phyloP scores from a whole-genome alignment of 306 rosid genomes.

The Pyrus betulifolia region DNA sequence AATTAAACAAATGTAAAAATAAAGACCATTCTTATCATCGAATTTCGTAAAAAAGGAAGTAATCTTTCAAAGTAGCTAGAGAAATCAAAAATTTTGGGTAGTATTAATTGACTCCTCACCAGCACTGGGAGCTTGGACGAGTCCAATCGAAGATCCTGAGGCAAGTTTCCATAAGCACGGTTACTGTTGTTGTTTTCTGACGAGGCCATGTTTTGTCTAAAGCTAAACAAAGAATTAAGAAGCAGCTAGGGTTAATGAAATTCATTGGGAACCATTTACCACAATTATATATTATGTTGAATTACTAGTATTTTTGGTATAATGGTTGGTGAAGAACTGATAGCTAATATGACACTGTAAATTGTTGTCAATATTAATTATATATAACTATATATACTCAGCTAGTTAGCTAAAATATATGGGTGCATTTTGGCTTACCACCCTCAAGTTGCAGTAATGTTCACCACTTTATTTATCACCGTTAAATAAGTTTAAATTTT shows the following conservation, averaged over 20 bases:
- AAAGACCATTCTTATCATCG: background rate
- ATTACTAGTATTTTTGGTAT: background rate
- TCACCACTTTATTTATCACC: accelerated
- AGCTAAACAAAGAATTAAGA: background rate
- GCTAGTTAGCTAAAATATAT: background rate
- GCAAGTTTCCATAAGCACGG: background rate
- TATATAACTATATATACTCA: background rate
- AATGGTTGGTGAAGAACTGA: background rate
- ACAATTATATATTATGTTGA: background rate
- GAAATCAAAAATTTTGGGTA: too few species aligned
- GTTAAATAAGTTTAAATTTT: too few species aligned
- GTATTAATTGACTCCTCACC: background rate
- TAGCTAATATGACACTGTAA: background rate
- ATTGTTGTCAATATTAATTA: background rate
- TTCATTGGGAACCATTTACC: background rate
- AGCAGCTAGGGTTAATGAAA: background rate
- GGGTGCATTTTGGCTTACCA: too few species aligned
- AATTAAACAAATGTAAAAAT: background rate
- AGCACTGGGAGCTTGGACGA: too few species aligned
- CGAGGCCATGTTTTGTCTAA: background rate
- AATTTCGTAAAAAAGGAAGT: too few species aligned
- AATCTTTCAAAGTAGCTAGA: too few species aligned
- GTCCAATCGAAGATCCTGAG: background rate
- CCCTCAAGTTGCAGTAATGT: too few species aligned
- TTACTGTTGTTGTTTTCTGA: background rate